Evolutionary conservation across 2,329 filamentous ascomycete species (phyloP), one percentile per base, ranked within the genome.

Genomic region (Fusarium anthophilum): DNA sequence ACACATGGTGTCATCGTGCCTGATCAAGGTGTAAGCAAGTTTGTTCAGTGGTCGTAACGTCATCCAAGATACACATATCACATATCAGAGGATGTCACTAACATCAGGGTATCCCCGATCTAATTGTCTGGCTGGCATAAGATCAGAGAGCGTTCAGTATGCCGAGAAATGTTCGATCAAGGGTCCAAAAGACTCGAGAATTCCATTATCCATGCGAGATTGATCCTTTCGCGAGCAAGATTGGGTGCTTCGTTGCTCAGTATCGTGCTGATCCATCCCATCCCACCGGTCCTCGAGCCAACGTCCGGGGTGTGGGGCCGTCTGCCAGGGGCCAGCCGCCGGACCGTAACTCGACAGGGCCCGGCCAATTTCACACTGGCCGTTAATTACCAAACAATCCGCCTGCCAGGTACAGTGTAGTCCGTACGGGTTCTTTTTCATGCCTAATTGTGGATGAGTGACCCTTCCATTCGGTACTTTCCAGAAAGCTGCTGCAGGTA

Each of bases 231-330:
- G 37, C 54, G 51, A 67, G 45, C 53, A 58, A 69, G 63, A 69
- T 56, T 66, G 44, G 70, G 41, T 63, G 58, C 58, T 68, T 32
- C 64, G 44, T 56, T 72, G 73, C 70, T 41, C 50, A 76, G 58
- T 63, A 18, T 39, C 41, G 35, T n/a, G 26, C 50, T 39, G 35
- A 63, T 37, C 39, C 39, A 44, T 24, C 35, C 56, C 47, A 50
- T 39, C 43, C 61, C 61, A 75, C 66, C 45, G 57, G 65, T 57
- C 66, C 69, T 75, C 41, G 66, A 74, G 64, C 75, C 70, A 78
- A 69, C 72, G 66, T 68, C 70, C 77, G 77, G 77, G 66, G 74
- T 67, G 75, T 78, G 76, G 77, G 77, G 77, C 77, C 75, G 74
- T 62, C 35, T 69, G 65, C 65, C 63, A 69, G 74, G 75, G 72